These are phyloP conservation scores for Herpotrichia juniperi DNA, from an alignment of 2,329 filamentous ascomycete species.

Conservation along the genomic window DNA sequence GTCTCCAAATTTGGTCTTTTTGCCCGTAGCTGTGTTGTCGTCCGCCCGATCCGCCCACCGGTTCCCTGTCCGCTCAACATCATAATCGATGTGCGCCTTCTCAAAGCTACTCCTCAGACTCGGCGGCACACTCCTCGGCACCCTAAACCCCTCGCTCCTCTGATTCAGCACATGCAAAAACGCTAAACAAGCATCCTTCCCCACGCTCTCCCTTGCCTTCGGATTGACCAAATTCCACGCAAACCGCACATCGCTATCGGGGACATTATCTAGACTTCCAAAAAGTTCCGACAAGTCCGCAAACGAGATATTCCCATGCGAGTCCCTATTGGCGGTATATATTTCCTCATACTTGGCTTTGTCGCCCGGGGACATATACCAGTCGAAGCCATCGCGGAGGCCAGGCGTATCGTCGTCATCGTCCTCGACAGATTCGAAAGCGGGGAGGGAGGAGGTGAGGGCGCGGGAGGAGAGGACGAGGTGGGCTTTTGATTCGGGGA, in stretches of 20 bases:
- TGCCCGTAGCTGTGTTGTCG: slow-evolving; percentile 80
- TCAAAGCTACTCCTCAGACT: slow-evolving; percentile 92
- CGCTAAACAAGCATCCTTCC: slow-evolving; percentile 91
- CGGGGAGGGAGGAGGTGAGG: slow-evolving; percentile 76
- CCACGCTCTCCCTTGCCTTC: slow-evolving; percentile 79
- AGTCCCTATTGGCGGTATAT: slow-evolving; percentile 89
- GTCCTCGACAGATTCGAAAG: slow-evolving; percentile 81
- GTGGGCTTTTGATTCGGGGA: slow-evolving; percentile 75
- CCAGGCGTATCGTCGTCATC: slow-evolving; percentile 86
- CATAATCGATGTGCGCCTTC: slow-evolving; percentile 95
- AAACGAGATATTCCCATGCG: slow-evolving; percentile 79
- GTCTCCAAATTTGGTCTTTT: slow-evolving; percentile 97
- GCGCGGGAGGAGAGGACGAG: slow-evolving; percentile 49
- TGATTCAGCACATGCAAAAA: slow-evolving; percentile 98
- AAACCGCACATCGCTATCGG: slow-evolving; percentile 80
- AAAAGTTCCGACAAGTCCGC: slow-evolving; percentile 82
- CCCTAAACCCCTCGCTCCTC: slow-evolving; percentile 91
- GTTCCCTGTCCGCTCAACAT: slow-evolving; percentile 77
- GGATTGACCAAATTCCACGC: slow-evolving; percentile 99
- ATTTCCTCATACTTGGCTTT: slow-evolving; percentile 97
- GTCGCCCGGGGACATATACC: slow-evolving; percentile 96
- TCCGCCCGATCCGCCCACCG: slow-evolving; percentile 81
- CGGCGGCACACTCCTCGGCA: slow-evolving; percentile 88
- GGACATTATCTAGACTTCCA: slow-evolving; percentile 69
- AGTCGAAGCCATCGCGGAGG: slow-evolving; percentile 96